phyloP scores from a whole-genome alignment of 192 early-diverging fungal species.

The Diversispora epigaea region DNA sequence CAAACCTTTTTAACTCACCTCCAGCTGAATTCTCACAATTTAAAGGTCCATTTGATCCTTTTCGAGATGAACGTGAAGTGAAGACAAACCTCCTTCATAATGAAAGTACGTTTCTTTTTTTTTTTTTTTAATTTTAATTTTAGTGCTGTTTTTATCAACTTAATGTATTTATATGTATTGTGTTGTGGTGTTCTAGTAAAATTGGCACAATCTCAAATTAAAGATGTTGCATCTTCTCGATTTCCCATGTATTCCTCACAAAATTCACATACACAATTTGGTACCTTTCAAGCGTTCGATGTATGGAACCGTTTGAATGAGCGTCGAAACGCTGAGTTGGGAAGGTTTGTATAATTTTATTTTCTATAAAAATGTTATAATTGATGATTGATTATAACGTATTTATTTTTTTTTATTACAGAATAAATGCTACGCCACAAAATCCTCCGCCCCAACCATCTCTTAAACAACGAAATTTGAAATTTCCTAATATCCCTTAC shows the following conservation, averaged over 20 bases:
- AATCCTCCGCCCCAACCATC: background rate
- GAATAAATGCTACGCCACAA: background rate
- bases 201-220: constrained; percentile 14
- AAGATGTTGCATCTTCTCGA: background rate
- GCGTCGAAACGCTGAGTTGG: background rate
- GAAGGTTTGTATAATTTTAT: background rate
- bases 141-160: background rate
- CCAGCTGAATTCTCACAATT: background rate
- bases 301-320: background rate
- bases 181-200: background rate
- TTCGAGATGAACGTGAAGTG: background rate
- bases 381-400: background rate
- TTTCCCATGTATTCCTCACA: background rate
- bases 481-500: background rate
- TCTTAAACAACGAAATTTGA: background rate
- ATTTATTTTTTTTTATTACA: background rate
- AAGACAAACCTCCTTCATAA: background rate
- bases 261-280: background rate
- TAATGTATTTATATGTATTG: background rate
- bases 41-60: constrained; percentile 18
- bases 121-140: background rate
- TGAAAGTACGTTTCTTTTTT: background rate
- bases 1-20: background rate
- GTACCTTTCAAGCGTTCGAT: constrained; percentile 10
- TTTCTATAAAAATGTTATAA: background rate